phyloP scores from a whole-genome alignment of 768 basidiomycete species.

The Asterophora lycoperdoides region DNA sequence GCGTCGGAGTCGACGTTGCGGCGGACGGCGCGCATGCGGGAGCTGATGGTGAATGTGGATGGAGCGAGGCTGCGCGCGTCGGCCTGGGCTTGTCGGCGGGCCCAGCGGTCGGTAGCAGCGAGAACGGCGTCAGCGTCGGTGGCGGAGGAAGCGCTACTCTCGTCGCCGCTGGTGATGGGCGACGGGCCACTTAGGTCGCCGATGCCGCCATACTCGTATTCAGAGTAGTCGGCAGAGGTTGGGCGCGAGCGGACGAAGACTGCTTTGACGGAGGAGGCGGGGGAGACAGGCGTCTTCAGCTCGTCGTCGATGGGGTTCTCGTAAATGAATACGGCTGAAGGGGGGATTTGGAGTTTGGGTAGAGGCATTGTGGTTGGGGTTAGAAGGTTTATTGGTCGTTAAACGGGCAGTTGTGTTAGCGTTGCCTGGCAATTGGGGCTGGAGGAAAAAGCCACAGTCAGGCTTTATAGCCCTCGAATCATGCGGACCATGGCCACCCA shows the following conservation, averaged over 20 bases:
- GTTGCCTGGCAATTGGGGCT: no score
- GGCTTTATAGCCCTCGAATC: neutral
- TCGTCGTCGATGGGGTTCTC: conserved; percentile 2
- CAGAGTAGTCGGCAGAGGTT: conserved; percentile 7
- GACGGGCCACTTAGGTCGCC: neutral
- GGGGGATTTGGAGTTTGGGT: neutral
- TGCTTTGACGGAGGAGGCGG: conserved; percentile 17
- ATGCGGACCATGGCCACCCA: no score
- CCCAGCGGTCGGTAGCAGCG: conserved; percentile 7
- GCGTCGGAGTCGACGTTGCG: conserved; percentile 7
- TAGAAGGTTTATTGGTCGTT: neutral
- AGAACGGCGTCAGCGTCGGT: neutral
- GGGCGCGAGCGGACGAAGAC: conserved; percentile 16
- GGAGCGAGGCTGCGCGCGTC: conserved; percentile 1
- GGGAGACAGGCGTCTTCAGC: conserved; percentile 9
- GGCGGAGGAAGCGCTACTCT: neutral
- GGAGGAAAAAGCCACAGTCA: no score
- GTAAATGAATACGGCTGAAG: conserved; percentile 3
- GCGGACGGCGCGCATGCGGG: conserved; percentile 4
- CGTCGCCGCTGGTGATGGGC: neutral
- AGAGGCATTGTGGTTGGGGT: neutral
- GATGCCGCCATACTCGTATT: conserved; percentile 2
- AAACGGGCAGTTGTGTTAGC: no score
- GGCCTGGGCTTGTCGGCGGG: neutral
- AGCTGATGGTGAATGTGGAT: neutral